phyloP scores from a whole-genome alignment of 75 land plant species.

The Pinus albicaulis region DNA sequence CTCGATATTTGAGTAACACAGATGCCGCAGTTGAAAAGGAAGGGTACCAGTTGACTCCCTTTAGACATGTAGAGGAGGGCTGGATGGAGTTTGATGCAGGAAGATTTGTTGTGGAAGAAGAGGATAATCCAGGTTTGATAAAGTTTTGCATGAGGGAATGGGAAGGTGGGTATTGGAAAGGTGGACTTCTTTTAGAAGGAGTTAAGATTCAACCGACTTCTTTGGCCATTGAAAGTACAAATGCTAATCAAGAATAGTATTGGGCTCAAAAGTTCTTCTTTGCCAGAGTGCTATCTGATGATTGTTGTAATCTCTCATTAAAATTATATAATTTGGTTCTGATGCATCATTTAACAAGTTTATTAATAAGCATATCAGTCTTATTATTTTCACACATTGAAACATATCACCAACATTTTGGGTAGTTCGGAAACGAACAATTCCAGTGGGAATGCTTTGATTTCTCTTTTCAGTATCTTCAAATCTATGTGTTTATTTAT shows the following conservation, averaged over 20 bases:
- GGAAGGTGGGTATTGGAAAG: slow-evolving; percentile 17
- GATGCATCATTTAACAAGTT: too few species aligned
- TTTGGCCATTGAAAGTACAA: background rate
- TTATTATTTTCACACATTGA: too few species aligned
- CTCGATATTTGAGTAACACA: background rate
- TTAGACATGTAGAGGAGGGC: slow-evolving; percentile 3
- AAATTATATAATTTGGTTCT: too few species aligned
- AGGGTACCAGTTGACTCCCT: background rate
- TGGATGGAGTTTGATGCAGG: slow-evolving; percentile 21
- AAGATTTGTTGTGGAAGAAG: slow-evolving; percentile 11
- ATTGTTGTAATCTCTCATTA: too few species aligned
- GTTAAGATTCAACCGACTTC: slow-evolving; percentile 7
- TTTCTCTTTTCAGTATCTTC: too few species aligned
- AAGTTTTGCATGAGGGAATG: slow-evolving; percentile 8
- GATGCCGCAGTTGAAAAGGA: background rate
- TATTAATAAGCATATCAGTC: too few species aligned
- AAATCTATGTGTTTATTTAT: too few species aligned
- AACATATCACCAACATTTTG: too few species aligned
- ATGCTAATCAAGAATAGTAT: background rate
- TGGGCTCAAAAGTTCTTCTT: background rate
- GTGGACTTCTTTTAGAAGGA: slow-evolving; percentile 17
- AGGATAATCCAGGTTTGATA: background rate
- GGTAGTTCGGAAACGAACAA: too few species aligned
- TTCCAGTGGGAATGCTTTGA: too few species aligned
- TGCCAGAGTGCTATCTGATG: too few species aligned